Evolutionary conservation across 2,329 filamentous ascomycete species (phyloP), one percentile per base, ranked within the genome.

Genomic region (Alternaria atra): DNA sequence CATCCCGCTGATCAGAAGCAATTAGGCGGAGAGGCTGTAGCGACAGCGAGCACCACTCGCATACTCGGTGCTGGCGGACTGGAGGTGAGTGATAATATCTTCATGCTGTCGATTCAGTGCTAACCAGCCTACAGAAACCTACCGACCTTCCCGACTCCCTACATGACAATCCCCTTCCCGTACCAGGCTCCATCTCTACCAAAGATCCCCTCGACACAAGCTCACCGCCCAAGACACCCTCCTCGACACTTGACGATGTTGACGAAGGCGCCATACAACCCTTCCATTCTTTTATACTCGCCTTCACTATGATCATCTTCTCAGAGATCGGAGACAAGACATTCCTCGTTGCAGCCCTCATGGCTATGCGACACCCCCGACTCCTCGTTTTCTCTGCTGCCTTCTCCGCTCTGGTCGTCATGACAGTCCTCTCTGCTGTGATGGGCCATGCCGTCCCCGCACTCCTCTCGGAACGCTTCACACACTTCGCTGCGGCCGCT

Each of bases 261-360:
- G 74, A 74, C 9, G 81, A 83, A 29, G 88, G 89, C 60, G 83
- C 94, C 40, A 93, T 94, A 61, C 90, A 89, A 64, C 92, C 92
- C 17, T 83, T 89, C 72, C 94, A 99, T 79, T 98, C 95, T 4
- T 96, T 95, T 73, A 75, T 97, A 12, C 89, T 98, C 32, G 97
- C 95, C 15, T 89, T 97, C 61, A 94, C 94, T 59, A 99, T 98
- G 95, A 99, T 99, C 72, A 84, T 98, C 64, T 91, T 98, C 71
- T 97, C 94, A 47, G 95, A 99, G 79, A 89, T 99, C 72, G 95
- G 95, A 65, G 95, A 99, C 86, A 99, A 99, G 83, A 99, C 95
- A 0, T 99, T 99, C 83, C 86, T 99, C 43, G 93, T 99, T 23
- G 95, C 95, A 6, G 94, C 94, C 7, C 87, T 99, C 17, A 99